These are phyloP conservation scores for Vanrija sp. DNA, from an alignment of 1,284 basidiomycete species.

Conservation along the genomic window DNA sequence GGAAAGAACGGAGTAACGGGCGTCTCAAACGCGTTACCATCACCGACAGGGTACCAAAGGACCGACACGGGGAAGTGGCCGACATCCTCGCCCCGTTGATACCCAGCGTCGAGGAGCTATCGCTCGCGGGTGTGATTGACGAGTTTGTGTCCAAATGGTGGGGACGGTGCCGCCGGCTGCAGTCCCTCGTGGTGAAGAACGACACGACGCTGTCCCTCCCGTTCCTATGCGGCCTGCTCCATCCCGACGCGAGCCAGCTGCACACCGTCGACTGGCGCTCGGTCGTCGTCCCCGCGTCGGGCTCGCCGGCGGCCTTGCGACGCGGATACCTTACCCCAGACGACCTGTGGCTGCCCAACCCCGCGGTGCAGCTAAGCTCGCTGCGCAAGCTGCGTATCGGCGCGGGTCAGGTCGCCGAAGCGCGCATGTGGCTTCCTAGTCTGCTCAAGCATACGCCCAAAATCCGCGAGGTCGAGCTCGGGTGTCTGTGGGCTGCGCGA, in stretches of 20 bases:
- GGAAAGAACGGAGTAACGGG: conserved; percentile 19
- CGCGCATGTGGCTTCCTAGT: not conserved
- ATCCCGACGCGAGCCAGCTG: not conserved
- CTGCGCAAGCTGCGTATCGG: not conserved
- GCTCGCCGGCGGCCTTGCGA: not conserved
- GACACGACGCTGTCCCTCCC: not conserved
- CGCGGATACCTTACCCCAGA: not conserved
- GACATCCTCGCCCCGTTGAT: not conserved
- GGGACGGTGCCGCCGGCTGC: not conserved
- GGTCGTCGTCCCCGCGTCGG: not conserved
- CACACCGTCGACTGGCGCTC: not conserved
- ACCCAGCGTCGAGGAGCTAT: conserved; percentile 1
- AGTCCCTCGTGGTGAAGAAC: too few relatives aligned
- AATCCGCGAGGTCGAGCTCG: not conserved
- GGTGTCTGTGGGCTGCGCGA: not conserved
- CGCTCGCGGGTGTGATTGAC: not conserved
- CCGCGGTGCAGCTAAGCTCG: not conserved
- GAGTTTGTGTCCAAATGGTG: not conserved
- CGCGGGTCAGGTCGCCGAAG: not conserved
- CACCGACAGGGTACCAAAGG: not conserved
- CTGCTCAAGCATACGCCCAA: not conserved
- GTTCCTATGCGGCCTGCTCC: conserved; percentile 4
- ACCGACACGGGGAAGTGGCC: not conserved
- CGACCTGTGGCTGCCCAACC: not conserved
- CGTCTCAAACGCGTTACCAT: conserved; percentile 17